Base-by-base conservation (phyloP, 2,329 filamentous ascomycete species). In the Aspergillus oerlinghausenensis region DNA sequence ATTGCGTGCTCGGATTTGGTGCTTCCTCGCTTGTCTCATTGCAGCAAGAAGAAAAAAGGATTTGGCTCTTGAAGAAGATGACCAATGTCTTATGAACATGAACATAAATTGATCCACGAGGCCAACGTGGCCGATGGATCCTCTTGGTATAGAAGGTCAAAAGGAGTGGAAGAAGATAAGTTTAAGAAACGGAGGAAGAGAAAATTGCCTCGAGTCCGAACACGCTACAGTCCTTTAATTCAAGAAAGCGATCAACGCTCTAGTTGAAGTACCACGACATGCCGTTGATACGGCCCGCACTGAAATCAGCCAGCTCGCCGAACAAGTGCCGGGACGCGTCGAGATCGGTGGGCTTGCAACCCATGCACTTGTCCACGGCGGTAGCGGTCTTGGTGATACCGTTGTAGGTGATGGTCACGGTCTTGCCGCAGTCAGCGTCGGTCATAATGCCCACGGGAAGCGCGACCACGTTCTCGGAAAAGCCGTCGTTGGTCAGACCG, bases 311-410 rank as follows among this genome's bases (percentile, higher is more conserved):
- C 47, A 89, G 76, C 21, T 79, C 75, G n/a, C 66, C 61, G 73
- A 86, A 88, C 59, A 82, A 74, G 64, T 80, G 78, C 59, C 78
- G 73, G 62, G 81, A 84, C 63, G 88, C 79, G 66, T 91, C 88
- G 50, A 91, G 82, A 65, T 80, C 77, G 43, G 70, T 61, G 35
- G 65, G 52, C 59, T 50, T 67, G 72, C 90, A 94, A 65, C 87
- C 86, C 75, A 83, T 82, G 80, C 90, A 94, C 77, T 89, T 90
- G 78, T 94, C 90, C 52, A 81, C 82, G 59, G 92, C 83, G 3
- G 65, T 81, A 59, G 84, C 89, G 2, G 72, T 77, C 64, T 78
- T 70, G 2, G 79, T 80, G 71, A 82, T 82, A 71, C 88, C 88
- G 51, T 81, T 78, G 69, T 78, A 78, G 43, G 66, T 76, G 76